These are phyloP conservation scores for Trichoderma oligosporum DNA, from an alignment of 2,329 filamentous ascomycete genomes.

Conservation along the genomic window DNA sequence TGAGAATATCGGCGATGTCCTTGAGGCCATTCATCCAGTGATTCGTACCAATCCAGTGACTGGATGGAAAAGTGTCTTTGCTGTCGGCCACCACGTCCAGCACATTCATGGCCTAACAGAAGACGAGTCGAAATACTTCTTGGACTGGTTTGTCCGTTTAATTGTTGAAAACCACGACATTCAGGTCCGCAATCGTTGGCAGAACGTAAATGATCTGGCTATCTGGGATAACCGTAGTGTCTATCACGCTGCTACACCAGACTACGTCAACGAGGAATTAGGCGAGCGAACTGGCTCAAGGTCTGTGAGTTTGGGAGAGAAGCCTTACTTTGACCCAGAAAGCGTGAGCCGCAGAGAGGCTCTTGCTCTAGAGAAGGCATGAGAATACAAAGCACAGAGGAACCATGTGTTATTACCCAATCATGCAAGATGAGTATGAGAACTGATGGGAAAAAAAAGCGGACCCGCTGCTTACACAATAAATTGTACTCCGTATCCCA, in stretches of 20 bases:
- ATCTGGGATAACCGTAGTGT: constrained; percentile 64
- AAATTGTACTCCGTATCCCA: no score
- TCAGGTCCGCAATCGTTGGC: constrained; percentile 53
- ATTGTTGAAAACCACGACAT: constrained; percentile 54
- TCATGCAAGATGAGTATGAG: background rate
- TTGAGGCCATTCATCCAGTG: constrained; percentile 50
- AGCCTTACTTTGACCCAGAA: constrained; percentile 39
- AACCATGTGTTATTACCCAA: no score
- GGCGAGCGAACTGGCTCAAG: constrained; percentile 41
- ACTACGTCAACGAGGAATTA: constrained; percentile 45
- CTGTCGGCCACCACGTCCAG: constrained; percentile 50
- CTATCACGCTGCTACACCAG: constrained; percentile 55
- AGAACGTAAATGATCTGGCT: constrained; percentile 48
- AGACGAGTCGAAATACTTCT: constrained; percentile 51
- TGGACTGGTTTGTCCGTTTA: constrained; percentile 46
- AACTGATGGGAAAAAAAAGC: no score
- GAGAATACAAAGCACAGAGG: no score
- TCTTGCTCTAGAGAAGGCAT: constrained; percentile 21
- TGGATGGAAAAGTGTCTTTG: constrained; percentile 54
- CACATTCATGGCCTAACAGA: constrained; percentile 53
- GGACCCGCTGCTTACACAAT: no score
- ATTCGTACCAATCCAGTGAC: constrained; percentile 59
- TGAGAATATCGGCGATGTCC: constrained; percentile 51
- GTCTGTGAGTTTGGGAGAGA: constrained; percentile 42
- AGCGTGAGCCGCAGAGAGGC: constrained; percentile 40